Base-by-base conservation (phyloP, 2,329 filamentous ascomycete species). In the Monilinia fructigena region DNA sequence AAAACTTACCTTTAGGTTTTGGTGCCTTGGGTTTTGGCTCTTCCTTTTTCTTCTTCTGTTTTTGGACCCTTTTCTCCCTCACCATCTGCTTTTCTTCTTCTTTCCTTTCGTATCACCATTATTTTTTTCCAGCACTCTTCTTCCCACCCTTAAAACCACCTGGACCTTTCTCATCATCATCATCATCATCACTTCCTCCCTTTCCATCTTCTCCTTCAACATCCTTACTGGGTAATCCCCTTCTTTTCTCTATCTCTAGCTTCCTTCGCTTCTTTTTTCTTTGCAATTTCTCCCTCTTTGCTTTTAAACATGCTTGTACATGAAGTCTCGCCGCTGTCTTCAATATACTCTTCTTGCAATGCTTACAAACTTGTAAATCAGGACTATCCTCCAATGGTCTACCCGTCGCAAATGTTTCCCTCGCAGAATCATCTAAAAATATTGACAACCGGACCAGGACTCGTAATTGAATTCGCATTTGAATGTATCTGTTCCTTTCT, bases 41-140 rank as follows among this genome's bases (percentile, higher is more conserved):
- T 69, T 97, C 92, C 80, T 96, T 96, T 82, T 96, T 96, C 82
- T 96, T 97, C 82, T 96, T 96, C 71, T 88, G 86, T 78, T 94
- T 94, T 95, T 0, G 90, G 89, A 20, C 86, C 90, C 79, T 95
- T 95, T 63, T 92, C 90, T n/a, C 86, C 84, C 72, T 93, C 89
- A 10, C 81, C 84, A 65, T 92, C 89, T 10, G 89, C 88, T 78
- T 92, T 93, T 67, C 89, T 83, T 83, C 79, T 93, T 93, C 82
- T 93, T 93, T 58, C 89, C 87, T 73, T 89, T 89, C 68, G 84
- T 76, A 6, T 61, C 58, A 16, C 77, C 79, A 61, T 87, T 86
- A 72, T 85, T 88, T 77, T 77, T 89, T 89, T 61, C 86, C 84
- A 28, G 87, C 83, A 20, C 84, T 83, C 76, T 91, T 91, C 77